Conservation (phyloP, 768 basidiomycete species). For the Lentinula aciculospora region DNA sequence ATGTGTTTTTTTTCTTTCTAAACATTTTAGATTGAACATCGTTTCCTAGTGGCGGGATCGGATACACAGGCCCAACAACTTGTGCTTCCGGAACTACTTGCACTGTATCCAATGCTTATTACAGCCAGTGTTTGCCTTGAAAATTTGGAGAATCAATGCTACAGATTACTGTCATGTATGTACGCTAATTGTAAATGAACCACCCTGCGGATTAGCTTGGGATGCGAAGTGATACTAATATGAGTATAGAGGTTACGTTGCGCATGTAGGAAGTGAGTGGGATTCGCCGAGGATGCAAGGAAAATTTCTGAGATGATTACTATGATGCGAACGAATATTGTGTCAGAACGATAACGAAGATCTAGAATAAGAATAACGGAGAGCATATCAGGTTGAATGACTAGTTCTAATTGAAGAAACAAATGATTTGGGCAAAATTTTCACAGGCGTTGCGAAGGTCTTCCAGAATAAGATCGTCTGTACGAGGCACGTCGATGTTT, state of each 20-base stretch:
- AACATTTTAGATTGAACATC: neutral
- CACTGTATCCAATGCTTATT: neutral
- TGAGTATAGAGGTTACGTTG: neutral
- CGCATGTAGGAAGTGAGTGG: neutral
- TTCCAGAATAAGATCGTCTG: neutral
- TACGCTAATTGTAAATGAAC: too few relatives aligned
- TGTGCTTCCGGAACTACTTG: neutral
- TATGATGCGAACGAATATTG: too few relatives aligned
- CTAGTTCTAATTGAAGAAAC: neutral
- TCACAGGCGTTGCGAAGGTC: neutral
- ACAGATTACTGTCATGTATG: too few relatives aligned
- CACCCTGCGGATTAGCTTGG: too few relatives aligned
- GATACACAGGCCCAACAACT: conserved; percentile 2
- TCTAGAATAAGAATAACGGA: too few relatives aligned
- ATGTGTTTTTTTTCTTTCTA: neutral
- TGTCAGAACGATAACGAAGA: too few relatives aligned
- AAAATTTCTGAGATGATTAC: neutral
- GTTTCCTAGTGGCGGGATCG: neutral
- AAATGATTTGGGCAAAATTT: neutral
- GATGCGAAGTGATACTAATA: too few relatives aligned
- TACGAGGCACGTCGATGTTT: neutral
- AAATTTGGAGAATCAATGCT: neutral
- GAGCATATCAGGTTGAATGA: too few relatives aligned
- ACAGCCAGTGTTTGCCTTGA: neutral
- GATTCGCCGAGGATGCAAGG: neutral